Conservation (phyloP, 768 basidiomycete species). For the Termitomyces sp. region DNA sequence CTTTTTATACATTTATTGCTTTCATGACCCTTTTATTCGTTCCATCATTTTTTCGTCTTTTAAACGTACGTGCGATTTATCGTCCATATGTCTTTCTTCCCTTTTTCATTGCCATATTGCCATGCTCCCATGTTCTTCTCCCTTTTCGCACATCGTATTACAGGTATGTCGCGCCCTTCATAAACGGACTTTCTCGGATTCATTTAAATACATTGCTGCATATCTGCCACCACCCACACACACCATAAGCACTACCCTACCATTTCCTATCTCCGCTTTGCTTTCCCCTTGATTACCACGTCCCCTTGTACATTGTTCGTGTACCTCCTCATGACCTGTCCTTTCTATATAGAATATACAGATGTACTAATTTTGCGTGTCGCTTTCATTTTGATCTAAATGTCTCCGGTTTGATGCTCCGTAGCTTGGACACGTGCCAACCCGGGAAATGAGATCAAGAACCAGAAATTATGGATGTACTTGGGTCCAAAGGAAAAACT, state of each 20-base stretch:
- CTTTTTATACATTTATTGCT: conserved; percentile 6
- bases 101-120: not conserved
- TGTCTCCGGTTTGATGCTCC: no score
- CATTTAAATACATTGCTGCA: not conserved
- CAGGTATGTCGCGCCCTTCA: not conserved
- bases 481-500: no score
- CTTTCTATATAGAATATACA: conserved; percentile 7
- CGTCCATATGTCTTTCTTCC: not conserved
- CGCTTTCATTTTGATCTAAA: no score
- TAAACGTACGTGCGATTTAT: conserved; percentile 9
- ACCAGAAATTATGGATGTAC: no score
- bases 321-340: conserved; percentile 3
- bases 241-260: not conserved
- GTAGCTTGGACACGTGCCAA: no score
- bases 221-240: not conserved
- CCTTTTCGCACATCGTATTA: not conserved
- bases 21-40: conserved; percentile 3
- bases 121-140: not conserved
- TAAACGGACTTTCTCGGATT: conserved; percentile 1
- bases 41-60: not conserved
- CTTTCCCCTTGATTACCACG: not conserved
- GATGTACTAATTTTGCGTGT: conserved; percentile 8
- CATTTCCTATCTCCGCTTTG: not conserved
- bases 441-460: no score
- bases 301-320: conserved; percentile 4